phyloP scores from a whole-genome alignment of 441 rosid genomes.

The Brassica hybrid region DNA sequence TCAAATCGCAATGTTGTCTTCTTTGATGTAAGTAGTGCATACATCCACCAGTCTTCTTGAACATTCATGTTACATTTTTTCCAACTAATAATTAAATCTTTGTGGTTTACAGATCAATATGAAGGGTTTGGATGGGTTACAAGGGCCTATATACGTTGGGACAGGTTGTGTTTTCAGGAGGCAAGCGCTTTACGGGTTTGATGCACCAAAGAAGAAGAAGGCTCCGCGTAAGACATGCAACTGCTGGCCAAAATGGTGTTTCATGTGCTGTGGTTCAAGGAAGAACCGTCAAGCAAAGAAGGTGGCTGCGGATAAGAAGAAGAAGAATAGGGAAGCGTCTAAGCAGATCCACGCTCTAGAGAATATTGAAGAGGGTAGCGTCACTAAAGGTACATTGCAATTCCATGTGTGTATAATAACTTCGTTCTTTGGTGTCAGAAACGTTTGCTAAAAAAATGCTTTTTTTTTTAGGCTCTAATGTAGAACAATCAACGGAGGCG shows the following conservation, averaged over 20 bases:
- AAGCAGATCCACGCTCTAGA: constrained; percentile 86
- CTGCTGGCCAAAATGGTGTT: constrained; percentile 93
- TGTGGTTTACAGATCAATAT: constrained; percentile 51
- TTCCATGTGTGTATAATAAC: background rate
- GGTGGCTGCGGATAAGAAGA: constrained; percentile 53
- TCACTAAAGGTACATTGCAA: constrained; percentile 53
- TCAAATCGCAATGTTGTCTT: constrained; percentile 93
- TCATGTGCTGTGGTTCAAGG: constrained; percentile 60
- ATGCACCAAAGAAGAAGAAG: constrained; percentile 85
- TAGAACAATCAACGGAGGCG: constrained; percentile 62
- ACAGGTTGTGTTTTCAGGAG: no score
- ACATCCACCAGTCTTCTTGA: background rate
- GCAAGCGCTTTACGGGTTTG: no score
- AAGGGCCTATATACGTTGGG: no score
- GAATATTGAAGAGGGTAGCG: constrained; percentile 73
- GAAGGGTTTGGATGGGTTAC: no score
- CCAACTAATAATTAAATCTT: constrained; percentile 15
- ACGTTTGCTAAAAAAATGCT: constrained; percentile 19
- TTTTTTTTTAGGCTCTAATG: constrained; percentile 52
- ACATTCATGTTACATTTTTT: background rate
- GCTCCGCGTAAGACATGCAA: constrained; percentile 82
- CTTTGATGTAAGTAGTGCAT: constrained; percentile 72
- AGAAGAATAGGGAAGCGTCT: constrained; percentile 64
- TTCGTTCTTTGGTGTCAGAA: background rate
- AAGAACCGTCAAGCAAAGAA: constrained; percentile 60